These are phyloP conservation scores for Epichloe typhina DNA, from an alignment of 2,329 filamentous ascomycete genomes.

Conservation along the genomic window DNA sequence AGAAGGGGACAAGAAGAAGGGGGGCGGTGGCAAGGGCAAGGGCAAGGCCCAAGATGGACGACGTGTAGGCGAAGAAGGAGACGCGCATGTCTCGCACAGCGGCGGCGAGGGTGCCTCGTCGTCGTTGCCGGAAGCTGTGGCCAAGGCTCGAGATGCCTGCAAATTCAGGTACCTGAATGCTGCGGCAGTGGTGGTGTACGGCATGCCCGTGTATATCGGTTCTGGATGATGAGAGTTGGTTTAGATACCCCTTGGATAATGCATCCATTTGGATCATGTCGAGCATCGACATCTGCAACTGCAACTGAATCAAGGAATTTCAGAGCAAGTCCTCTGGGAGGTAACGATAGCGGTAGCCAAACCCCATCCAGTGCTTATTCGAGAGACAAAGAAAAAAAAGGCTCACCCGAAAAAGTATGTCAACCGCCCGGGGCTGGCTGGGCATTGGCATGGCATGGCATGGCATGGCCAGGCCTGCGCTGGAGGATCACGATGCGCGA, in stretches of 20 bases:
- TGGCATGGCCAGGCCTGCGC: too few species aligned
- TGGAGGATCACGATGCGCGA: too few species aligned
- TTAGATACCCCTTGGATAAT: background rate
- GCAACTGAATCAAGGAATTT: too few species aligned
- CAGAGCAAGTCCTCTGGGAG: too few species aligned
- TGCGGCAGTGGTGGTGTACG: constrained; percentile 87
- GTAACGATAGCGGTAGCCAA: too few species aligned
- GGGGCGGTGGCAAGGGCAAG: constrained; percentile 1
- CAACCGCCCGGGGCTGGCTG: too few species aligned
- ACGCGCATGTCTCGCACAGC: background rate
- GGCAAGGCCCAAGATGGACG: background rate
- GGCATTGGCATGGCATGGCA: too few species aligned
- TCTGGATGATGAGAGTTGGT: constrained; percentile 4
- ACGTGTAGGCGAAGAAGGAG: background rate
- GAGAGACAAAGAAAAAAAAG: too few species aligned
- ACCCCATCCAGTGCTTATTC: too few species aligned
- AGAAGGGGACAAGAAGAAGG: constrained; percentile 17
- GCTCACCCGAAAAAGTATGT: too few species aligned
- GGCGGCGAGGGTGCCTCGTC: constrained; percentile 6
- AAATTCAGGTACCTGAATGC: constrained; percentile 85
- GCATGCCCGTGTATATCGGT: constrained; percentile 74
- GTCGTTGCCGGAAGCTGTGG: constrained; percentile 71
- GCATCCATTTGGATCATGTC: too few species aligned
- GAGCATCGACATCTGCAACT: too few species aligned
- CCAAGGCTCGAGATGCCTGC: constrained; percentile 62